These are phyloP conservation scores for Pyracantha coccinea DNA, from an alignment of 331 rosid genomes.

Conservation along the genomic window DNA sequence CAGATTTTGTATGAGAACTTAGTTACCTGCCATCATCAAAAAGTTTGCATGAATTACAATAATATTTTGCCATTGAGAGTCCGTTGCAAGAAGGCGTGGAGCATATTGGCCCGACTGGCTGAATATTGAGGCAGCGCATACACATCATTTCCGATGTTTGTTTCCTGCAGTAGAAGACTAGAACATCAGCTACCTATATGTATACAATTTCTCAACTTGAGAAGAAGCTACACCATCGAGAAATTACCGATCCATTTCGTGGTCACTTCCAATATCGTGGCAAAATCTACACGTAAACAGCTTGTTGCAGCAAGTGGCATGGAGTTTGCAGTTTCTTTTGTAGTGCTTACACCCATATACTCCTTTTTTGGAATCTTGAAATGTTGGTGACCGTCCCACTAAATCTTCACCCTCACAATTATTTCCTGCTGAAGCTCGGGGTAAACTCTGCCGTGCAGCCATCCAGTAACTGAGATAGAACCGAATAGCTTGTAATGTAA, in stretches of 20 bases:
- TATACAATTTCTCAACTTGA: background rate
- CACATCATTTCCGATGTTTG: constrained; percentile 92
- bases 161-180: constrained; percentile 47
- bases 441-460: constrained; percentile 77
- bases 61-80: constrained; percentile 72
- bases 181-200: constrained; percentile 22
- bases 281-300: constrained; percentile 89
- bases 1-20: constrained; percentile 5
- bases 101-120: constrained; percentile 74
- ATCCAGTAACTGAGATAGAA: constrained; percentile 78
- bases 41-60: constrained; percentile 79
- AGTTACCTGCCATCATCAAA: constrained; percentile 90
- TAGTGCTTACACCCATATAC: constrained; percentile 89
- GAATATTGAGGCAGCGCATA: constrained; percentile 67
- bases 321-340: constrained; percentile 93
- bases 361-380: constrained; percentile 53
- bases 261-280: constrained; percentile 89
- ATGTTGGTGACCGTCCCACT: constrained; percentile 53
- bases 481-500: background rate
- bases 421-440: constrained; percentile 42
- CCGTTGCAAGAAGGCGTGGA: constrained; percentile 74
- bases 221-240: constrained; percentile 3
- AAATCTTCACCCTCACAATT: constrained; percentile 46
- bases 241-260: constrained; percentile 81
- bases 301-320: constrained; percentile 88